Evolutionary conservation across 2,329 filamentous ascomycete genomes (phyloP).

Genomic region (Clonostachys solani): DNA sequence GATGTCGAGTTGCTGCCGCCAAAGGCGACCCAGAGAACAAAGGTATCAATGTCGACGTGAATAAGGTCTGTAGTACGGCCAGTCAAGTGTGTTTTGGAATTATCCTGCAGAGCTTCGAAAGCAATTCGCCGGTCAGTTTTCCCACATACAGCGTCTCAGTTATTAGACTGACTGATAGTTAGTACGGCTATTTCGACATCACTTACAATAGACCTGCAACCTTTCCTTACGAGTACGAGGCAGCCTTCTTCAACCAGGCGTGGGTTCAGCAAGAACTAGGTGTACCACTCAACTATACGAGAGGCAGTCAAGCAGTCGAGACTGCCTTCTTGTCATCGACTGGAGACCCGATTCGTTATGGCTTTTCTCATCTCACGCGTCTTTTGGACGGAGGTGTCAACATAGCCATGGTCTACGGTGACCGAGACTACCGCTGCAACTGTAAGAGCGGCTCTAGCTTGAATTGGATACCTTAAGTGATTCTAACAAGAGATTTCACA

Average conservation of each 20-base stretch:
- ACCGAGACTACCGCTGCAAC: conserved; percentile 55
- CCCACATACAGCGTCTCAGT: neutral
- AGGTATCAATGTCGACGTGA: conserved; percentile 28
- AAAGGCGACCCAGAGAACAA: conserved; percentile 29
- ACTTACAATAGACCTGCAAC: conserved; percentile 41
- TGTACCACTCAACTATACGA: conserved; percentile 53
- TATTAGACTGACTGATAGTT: neutral
- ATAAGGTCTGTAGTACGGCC: conserved; percentile 47
- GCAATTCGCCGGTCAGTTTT: conserved; percentile 2
- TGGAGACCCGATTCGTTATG: conserved; percentile 44
- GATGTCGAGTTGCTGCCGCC: conserved; percentile 32
- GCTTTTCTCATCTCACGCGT: conserved; percentile 39
- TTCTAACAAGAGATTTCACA: neutral
- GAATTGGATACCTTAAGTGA: neutral
- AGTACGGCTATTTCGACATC: conserved; percentile 45
- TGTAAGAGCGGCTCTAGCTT: conserved; percentile 33
- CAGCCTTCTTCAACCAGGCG: conserved; percentile 59
- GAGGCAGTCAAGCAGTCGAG: conserved; percentile 26
- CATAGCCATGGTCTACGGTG: conserved; percentile 65
- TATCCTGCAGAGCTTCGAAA: neutral
- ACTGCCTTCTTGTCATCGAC: conserved; percentile 54
- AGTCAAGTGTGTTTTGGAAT: conserved; percentile 13
- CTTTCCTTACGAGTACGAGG: conserved; percentile 55
- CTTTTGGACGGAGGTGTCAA: conserved; percentile 57
- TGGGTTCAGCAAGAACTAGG: conserved; percentile 55